Evolutionary conservation across 1,139 yeast genomes (phyloP), one percentile per base, ranked within the genome.

Genomic region (Yamadazyma spencermartinsiae): DNA sequence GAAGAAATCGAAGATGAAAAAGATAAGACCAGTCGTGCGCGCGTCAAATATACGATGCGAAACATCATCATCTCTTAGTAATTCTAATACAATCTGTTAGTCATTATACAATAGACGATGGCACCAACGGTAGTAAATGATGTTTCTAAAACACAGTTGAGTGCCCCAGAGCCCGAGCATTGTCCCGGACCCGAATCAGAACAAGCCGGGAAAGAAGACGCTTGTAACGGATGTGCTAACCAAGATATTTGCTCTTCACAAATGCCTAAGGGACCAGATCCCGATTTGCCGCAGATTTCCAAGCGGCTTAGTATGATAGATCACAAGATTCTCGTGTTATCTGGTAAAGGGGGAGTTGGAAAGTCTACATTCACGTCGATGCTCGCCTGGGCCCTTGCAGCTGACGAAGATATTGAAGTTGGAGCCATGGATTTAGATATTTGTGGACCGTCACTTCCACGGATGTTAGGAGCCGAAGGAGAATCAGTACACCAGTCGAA

Each of bases 111-210:
- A 26, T n/a, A 13, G 29, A 26, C 4, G 13, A 60, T 60, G 65
- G 51, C 63, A 17, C 65, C 65, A 13, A 45, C 58, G 13, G 45
- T 46, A 12, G 38, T 46, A 13, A 38, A 45, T 31, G 48, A 46
- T 35, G 43, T 43, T 20, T 38, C 45, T 3, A 40, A 37, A n/a
- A 43, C 63, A 3, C 60, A 63, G 44, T 58, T 71, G 20, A 53
- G 56, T 36, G 77, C 77, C 0, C 83, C 86, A 2, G 89, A 85
- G 53, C 96, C 97, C 2, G 97, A 89, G 55, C 98, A 92, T 62
- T 92, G 99, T 68, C 98, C 98, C 0, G 99, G 98, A 0, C 96
- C 98, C 1, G 96, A 90, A 56, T 86, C 95, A 1, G 96, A 88
- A 49, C 65, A 68, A 39, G 98, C 99, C 2, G 99, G 99, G 7